Percentiles rank a stretch among this genome's conserved stretches.
Conservation (phyloP, 2,329 filamentous ascomycete species). For the Fusarium foetens region DNA sequence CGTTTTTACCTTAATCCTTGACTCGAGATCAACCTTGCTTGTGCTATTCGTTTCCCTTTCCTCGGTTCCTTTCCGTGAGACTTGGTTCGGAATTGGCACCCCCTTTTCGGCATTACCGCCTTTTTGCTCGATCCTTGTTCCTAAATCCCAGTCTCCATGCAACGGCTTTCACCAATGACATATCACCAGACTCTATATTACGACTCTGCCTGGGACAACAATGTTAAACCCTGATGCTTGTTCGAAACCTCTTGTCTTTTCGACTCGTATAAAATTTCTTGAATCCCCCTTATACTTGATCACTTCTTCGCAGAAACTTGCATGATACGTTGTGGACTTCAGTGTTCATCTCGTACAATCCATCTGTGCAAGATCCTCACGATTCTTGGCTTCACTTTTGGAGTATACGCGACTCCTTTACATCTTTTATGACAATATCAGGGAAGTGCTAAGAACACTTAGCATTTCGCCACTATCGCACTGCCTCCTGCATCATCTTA, state of each 20-base stretch:
- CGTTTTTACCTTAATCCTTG: neutral
- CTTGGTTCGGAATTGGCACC: conserved; percentile 30
- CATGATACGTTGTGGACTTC: neutral
- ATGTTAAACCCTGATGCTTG: neutral
- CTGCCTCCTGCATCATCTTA: neutral
- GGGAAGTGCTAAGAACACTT: neutral
- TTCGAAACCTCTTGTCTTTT: neutral
- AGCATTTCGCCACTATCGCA: neutral
- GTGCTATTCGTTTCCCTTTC: neutral
- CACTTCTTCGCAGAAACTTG: neutral
- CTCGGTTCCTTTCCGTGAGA: neutral
- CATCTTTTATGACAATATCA: neutral
- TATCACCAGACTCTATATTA: neutral
- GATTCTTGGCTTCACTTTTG: too few species aligned
- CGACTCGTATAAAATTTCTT: neutral
- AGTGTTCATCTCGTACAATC: neutral
- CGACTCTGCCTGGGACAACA: neutral
- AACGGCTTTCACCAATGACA: conserved; percentile 8
- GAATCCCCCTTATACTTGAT: neutral
- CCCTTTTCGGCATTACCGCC: conserved; percentile 38
- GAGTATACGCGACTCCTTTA: neutral
- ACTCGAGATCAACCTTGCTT: neutral
- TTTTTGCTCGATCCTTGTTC: conserved; percentile 30
- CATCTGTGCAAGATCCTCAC: neutral
- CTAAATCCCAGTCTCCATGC: too few species aligned